Evolutionary conservation across 2,329 filamentous ascomycete genomes (phyloP).

Genomic region (Ustilaginoidea virens): DNA sequence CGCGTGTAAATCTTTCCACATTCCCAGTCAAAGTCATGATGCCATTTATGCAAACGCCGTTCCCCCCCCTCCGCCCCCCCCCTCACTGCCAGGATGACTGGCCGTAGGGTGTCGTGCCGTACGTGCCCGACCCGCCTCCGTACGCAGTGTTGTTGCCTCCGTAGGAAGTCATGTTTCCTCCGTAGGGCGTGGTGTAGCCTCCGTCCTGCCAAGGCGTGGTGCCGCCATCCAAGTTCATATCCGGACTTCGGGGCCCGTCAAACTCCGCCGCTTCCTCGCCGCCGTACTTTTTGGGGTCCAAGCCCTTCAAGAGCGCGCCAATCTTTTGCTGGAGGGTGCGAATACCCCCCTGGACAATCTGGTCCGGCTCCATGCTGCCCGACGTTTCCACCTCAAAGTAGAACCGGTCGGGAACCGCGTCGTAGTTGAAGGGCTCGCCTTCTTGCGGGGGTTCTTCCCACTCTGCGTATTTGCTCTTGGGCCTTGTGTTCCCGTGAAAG

Average conservation of each 20-base stretch:
- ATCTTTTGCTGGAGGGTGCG: conserved; percentile 82
- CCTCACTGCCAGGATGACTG: conserved; percentile 31
- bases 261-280: conserved; percentile 44
- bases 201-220: conserved; percentile 42
- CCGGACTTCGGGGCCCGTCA: conserved; percentile 51
- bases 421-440: conserved; percentile 80
- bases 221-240: conserved; percentile 42
- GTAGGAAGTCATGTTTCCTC: conserved; percentile 42
- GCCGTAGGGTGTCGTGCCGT: conserved; percentile 31
- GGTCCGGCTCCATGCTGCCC: conserved; percentile 77
- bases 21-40: conserved; percentile 1
- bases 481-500: too few relatives aligned
- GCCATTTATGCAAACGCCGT: too few relatives aligned
- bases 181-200: conserved; percentile 57
- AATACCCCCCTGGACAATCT: conserved; percentile 79
- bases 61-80: background rate
- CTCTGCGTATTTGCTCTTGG: conserved; percentile 62
- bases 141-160: conserved; percentile 53
- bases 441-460: conserved; percentile 70
- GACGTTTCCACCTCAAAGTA: conserved; percentile 89
- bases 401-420: conserved; percentile 70
- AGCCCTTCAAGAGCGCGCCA: conserved; percentile 53
- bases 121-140: conserved; percentile 38
- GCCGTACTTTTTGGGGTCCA: conserved; percentile 31
- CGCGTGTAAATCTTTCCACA: conserved; percentile 1